Evolutionary conservation across 73 alveolate species (phyloP).

Genomic region (Paramecium caudatum): DNA sequence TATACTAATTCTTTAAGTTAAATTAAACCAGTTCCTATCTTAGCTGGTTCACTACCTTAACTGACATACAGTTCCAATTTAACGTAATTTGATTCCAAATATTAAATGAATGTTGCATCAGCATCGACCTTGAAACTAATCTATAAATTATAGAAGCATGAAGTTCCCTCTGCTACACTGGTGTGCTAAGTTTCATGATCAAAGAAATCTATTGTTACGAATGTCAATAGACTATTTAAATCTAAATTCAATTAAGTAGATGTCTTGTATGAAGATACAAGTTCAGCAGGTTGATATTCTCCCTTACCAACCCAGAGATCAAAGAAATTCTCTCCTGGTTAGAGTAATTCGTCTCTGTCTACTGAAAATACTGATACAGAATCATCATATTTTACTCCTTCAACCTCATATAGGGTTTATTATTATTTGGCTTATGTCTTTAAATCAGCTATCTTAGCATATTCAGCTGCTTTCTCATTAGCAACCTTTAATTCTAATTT

Average conservation of each 20-base stretch:
- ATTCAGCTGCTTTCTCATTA: conserved; percentile 87
- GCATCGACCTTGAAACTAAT: conserved; percentile 91
- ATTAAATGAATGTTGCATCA: conserved; percentile 90
- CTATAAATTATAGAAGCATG: conserved; percentile 91
- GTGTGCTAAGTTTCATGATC: conserved; percentile 95
- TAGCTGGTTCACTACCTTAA: conserved; percentile 85
- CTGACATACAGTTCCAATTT: conserved; percentile 88
- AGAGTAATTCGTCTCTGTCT: conserved; percentile 54
- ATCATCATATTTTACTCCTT: conserved; percentile 66
- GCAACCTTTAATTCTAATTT: conserved; percentile 84
- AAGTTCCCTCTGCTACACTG: conserved; percentile 90
- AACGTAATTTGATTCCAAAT: conserved; percentile 84
- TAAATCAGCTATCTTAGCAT: conserved; percentile 90
- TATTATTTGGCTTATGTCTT: conserved; percentile 68
- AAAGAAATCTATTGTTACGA: conserved; percentile 96
- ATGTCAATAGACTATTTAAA: conserved; percentile 86
- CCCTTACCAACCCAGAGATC: conserved; percentile 78
- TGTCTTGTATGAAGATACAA: conserved; percentile 40
- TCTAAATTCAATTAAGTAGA: conserved; percentile 69
- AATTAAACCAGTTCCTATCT: conserved; percentile 83
- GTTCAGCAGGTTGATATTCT: conserved; percentile 59
- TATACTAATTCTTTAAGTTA: conserved; percentile 80
- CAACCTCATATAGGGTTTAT: neutral
- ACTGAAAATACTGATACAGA: conserved; percentile 76
- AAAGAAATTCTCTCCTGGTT: conserved; percentile 71